phyloP scores from a whole-genome alignment of 176 grass and related monocot species.

The Avena sativa region DNA sequence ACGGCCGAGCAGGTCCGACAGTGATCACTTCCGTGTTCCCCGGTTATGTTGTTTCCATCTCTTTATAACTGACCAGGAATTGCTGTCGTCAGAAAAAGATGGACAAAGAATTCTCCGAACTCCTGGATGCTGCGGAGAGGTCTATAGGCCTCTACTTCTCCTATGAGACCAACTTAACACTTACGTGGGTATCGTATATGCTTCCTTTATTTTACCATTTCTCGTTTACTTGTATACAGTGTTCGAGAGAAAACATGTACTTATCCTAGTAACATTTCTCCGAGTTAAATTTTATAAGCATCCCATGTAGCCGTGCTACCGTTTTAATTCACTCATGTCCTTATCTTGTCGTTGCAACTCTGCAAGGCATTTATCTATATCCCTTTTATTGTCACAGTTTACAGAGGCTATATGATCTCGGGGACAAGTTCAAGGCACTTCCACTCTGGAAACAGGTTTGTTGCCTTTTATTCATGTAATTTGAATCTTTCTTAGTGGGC shows the following conservation, averaged over 20 bases:
- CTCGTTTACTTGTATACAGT: background rate
- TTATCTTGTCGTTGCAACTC: background rate
- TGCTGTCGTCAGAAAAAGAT: conserved; percentile 64
- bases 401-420: conserved; percentile 69
- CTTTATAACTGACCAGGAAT: background rate
- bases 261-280: background rate
- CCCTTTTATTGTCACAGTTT: conserved; percentile 43
- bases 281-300: background rate
- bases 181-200: conserved; percentile 49
- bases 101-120: conserved; percentile 63
- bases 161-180: conserved; percentile 82
- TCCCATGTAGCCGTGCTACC: background rate
- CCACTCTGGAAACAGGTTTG: conserved; percentile 84
- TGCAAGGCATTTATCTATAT: background rate
- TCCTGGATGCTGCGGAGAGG: conserved; percentile 65
- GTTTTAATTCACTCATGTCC: background rate
- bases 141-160: conserved; percentile 77
- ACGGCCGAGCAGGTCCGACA: background rate
- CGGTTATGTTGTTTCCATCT: too few relatives aligned
- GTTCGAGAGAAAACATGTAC: background rate
- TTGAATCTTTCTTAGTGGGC: background rate
- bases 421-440: conserved; percentile 58
- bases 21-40: too few relatives aligned
- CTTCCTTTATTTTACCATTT: background rate
- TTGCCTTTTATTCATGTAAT: background rate